A percentile compares a stretch with the other conserved stretches of the same genome.
These are phyloP conservation scores for Acanthamoeba triangularis DNA, from an alignment of 208 protist genomes.

Conservation along the genomic window DNA sequence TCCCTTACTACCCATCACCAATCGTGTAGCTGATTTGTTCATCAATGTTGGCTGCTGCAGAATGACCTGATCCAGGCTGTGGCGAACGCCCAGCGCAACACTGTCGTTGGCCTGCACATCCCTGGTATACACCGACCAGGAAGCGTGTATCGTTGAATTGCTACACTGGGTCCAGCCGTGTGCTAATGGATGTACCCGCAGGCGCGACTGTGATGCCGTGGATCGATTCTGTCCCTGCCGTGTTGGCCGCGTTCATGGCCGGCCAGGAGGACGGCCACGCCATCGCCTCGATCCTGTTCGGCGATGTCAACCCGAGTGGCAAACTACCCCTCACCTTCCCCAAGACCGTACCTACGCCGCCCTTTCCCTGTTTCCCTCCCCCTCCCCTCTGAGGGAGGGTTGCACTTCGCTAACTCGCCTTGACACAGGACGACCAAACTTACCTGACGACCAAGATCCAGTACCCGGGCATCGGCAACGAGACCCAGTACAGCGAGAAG, in stretches of 20 bases:
- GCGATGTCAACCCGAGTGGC: slow-evolving; percentile 87
- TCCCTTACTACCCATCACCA: too few relatives aligned
- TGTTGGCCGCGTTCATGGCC: slow-evolving; percentile 80
- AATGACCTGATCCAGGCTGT: slow-evolving; percentile 77
- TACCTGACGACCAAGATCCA: slow-evolving; percentile 63
- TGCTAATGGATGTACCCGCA: background rate
- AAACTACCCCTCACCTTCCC: slow-evolving; percentile 85
- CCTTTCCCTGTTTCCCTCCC: background rate
- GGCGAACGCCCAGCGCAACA: slow-evolving; percentile 67
- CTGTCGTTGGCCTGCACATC: slow-evolving; percentile 76
- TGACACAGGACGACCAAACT: slow-evolving; percentile 45
- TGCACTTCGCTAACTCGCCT: background rate
- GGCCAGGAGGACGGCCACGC: slow-evolving; percentile 81
- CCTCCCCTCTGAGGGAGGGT: background rate
- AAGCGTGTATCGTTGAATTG: too few relatives aligned
- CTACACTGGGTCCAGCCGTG: too few relatives aligned
- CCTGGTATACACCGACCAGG: too few relatives aligned
- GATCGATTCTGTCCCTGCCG: slow-evolving; percentile 72
- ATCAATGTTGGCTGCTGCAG: background rate
- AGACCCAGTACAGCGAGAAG: slow-evolving; percentile 76
- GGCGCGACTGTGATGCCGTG: slow-evolving; percentile 83
- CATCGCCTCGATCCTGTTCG: slow-evolving; percentile 86
- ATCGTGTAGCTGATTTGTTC: too few relatives aligned
- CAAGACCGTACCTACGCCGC: background rate
- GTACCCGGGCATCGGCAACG: slow-evolving; percentile 82